A percentile compares a stretch with the other conserved stretches of the same genome.
phyloP scores from a whole-genome alignment of 73 alveolate species.

The Symbiodinium natans region DNA sequence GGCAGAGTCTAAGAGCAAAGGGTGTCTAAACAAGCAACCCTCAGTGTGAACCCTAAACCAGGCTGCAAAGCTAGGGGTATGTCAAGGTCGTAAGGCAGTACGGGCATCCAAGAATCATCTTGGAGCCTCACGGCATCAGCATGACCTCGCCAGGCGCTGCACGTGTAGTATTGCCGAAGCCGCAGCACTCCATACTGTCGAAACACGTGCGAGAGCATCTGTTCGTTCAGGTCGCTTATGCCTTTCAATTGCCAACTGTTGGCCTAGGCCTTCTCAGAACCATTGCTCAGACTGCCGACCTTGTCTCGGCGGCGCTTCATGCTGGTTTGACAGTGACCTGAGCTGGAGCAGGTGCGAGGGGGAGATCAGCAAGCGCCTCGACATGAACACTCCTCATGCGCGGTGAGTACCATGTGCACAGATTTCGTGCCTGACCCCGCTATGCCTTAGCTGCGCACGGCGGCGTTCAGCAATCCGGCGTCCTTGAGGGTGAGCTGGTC shows the following conservation, averaged over 20 bases:
- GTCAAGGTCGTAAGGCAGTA: neutral
- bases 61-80: too few species aligned
- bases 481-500: slow-evolving; percentile 95
- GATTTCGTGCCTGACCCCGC: neutral
- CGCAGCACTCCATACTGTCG: neutral
- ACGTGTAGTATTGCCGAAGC: neutral
- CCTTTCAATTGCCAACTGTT: slow-evolving; percentile 32
- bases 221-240: slow-evolving; percentile 11
- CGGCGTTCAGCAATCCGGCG: slow-evolving; percentile 96
- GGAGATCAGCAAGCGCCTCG: neutral
- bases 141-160: neutral
- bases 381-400: neutral
- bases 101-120: neutral
- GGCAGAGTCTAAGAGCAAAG: neutral
- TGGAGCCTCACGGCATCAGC: neutral
- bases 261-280: neutral
- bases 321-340: slow-evolving; percentile 78
- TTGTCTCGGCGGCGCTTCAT: neutral
- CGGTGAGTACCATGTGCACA: neutral
- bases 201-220: neutral
- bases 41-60: too few species aligned
- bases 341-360: neutral
- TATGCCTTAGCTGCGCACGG: neutral
- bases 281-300: too few species aligned
- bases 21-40: too few species aligned